Conservation (phyloP, 768 basidiomycete species). For the Boletus tylopilopsis region DNA sequence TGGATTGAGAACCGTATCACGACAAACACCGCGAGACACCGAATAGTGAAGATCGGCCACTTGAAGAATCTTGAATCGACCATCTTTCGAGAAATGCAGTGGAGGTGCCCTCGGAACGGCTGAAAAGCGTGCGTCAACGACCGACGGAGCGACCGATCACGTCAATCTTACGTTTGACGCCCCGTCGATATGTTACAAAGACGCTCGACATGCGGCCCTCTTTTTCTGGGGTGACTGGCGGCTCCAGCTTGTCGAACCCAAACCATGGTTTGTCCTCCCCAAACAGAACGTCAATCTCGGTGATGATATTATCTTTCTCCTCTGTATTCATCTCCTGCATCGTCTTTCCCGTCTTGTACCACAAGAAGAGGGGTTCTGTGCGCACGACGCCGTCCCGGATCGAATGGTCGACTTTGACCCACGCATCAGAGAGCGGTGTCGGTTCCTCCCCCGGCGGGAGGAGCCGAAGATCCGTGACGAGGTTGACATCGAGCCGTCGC, state of each 20-base stretch:
- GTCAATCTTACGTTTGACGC: constrained; percentile 62
- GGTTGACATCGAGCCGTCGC: constrained; percentile 72
- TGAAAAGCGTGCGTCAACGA: constrained; percentile 24
- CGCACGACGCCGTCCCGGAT: constrained; percentile 59
- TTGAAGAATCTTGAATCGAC: constrained; percentile 86
- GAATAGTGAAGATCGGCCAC: constrained; percentile 94
- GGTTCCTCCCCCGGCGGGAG: constrained; percentile 55
- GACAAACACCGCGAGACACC: constrained; percentile 72
- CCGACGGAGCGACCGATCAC: neutral
- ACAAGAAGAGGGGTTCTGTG: constrained; percentile 60
- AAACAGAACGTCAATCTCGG: constrained; percentile 88
- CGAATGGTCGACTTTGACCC: constrained; percentile 64
- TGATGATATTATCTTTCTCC: constrained; percentile 65
- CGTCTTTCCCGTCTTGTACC: constrained; percentile 74
- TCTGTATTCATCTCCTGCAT: constrained; percentile 54
- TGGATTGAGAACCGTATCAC: constrained; percentile 57
- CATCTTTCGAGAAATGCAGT: constrained; percentile 77
- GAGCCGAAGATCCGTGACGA: constrained; percentile 70
- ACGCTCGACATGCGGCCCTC: constrained; percentile 46
- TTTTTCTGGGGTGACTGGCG: constrained; percentile 47
- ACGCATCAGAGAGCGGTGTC: constrained; percentile 43
- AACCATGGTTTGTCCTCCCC: constrained; percentile 84
- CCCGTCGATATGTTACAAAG: constrained; percentile 65
- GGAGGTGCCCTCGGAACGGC: constrained; percentile 70
- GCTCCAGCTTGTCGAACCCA: constrained; percentile 74